phyloP scores from a whole-genome alignment of 2,329 filamentous ascomycete species.

The Exophiala viscosa region DNA sequence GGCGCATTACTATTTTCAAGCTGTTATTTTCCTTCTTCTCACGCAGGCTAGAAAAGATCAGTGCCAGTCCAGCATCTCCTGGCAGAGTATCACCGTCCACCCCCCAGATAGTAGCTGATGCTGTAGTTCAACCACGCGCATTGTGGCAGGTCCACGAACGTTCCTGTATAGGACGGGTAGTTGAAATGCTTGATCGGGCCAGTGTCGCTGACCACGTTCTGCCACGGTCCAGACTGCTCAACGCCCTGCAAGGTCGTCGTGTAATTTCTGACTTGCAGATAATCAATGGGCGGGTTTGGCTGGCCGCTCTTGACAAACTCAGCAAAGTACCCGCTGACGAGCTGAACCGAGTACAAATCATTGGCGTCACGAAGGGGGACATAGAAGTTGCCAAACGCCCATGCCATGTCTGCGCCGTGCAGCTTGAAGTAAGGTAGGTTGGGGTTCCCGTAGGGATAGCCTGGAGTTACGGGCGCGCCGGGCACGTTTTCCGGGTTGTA shows the following conservation, averaged over 20 bases:
- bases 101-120: constrained; percentile 42
- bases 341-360: constrained; percentile 47
- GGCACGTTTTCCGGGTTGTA: constrained; percentile 54
- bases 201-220: constrained; percentile 37
- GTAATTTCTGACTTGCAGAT: constrained; percentile 48
- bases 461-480: constrained; percentile 41
- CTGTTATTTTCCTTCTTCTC: no score
- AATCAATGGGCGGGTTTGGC: constrained; percentile 49
- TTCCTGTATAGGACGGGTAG: constrained; percentile 42
- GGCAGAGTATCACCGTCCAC: neutral
- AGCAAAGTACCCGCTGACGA: constrained; percentile 49
- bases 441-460: constrained; percentile 46
- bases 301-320: constrained; percentile 50
- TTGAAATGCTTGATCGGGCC: constrained; percentile 44
- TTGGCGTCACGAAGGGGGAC: constrained; percentile 48
- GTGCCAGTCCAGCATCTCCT: neutral
- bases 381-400: constrained; percentile 52
- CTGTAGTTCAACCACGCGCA: constrained; percentile 48
- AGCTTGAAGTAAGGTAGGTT: constrained; percentile 54
- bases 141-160: constrained; percentile 51
- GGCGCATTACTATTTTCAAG: no score
- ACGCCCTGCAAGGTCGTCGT: constrained; percentile 40
- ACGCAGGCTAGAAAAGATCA: neutral
- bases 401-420: constrained; percentile 55
- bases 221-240: constrained; percentile 36